Evolutionary conservation across 2,329 filamentous ascomycete genomes (phyloP).

Genomic region (Claviceps sp.): DNA sequence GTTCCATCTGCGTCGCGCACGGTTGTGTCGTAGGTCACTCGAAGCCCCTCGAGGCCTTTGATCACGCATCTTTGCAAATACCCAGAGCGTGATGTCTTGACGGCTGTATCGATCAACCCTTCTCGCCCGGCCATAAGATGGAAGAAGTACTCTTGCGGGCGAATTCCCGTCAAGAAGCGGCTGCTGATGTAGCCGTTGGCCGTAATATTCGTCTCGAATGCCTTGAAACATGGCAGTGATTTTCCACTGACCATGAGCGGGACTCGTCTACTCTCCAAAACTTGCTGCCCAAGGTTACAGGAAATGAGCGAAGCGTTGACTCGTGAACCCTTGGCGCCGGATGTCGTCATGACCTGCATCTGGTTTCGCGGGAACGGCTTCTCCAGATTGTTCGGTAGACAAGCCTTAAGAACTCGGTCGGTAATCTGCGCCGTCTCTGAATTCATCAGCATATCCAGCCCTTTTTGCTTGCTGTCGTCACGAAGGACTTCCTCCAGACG

Average conservation of each 20-base stretch:
- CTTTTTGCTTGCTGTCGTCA: slow-evolving; percentile 81
- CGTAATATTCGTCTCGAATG: slow-evolving; percentile 77
- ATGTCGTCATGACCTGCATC: slow-evolving; percentile 98
- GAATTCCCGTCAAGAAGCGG: slow-evolving; percentile 93
- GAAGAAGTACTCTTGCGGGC: slow-evolving; percentile 97
- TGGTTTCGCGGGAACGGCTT: slow-evolving; percentile 95
- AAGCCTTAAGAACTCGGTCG: slow-evolving; percentile 61
- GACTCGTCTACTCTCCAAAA: slow-evolving; percentile 86
- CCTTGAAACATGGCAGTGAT: slow-evolving; percentile 83
- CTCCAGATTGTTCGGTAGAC: slow-evolving; percentile 68
- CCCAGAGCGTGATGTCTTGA: slow-evolving; percentile 94
- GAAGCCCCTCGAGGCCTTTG: slow-evolving; percentile 94
- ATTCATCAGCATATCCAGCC: slow-evolving; percentile 81
- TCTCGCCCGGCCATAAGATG: slow-evolving; percentile 99
- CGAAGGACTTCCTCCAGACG: slow-evolving; percentile 82
- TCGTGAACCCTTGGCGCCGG: slow-evolving; percentile 81
- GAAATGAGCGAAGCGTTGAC: slow-evolving; percentile 98
- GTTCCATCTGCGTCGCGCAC: slow-evolving; percentile 90
- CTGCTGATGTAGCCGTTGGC: slow-evolving; percentile 91
- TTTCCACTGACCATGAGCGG: slow-evolving; percentile 98
- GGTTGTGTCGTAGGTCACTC: slow-evolving; percentile 84
- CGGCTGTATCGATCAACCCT: slow-evolving; percentile 95
- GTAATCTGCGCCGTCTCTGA: slow-evolving; percentile 56
- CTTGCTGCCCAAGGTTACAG: slow-evolving; percentile 92
- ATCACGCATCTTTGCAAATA: slow-evolving; percentile 95